Percentiles rank a stretch among this genome's conserved stretches.
These are phyloP conservation scores for Calonectria pteridis DNA, from an alignment of 2,329 filamentous ascomycete species.

Conservation along the genomic window DNA sequence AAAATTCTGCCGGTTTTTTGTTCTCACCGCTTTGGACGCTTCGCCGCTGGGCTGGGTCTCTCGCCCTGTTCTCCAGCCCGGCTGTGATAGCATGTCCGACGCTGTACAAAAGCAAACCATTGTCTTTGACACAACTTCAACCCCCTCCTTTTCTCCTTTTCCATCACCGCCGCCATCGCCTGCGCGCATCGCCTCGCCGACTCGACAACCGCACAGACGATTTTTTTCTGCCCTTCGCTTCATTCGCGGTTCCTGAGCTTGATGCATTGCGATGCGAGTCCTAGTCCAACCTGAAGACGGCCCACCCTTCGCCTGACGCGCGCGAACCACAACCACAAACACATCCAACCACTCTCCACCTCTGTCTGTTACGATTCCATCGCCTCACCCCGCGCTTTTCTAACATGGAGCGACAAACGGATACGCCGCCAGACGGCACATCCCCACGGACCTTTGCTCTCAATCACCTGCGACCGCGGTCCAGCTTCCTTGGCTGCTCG, in stretches of 20 bases:
- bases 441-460: slow-evolving; percentile 70
- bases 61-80: background rate
- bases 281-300: slow-evolving; percentile 12
- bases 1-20: slow-evolving; percentile 39
- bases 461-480: slow-evolving; percentile 66
- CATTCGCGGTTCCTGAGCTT: background rate
- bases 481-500: slow-evolving; percentile 86
- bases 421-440: slow-evolving; percentile 52
- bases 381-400: slow-evolving; percentile 8
- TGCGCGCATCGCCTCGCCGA: background rate
- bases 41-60: slow-evolving; percentile 19
- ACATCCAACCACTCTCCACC: slow-evolving; percentile 11
- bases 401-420: slow-evolving; percentile 48
- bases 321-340: slow-evolving; percentile 32
- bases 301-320: slow-evolving; percentile 34
- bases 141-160: background rate
- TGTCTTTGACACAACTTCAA: background rate
- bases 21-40: slow-evolving; percentile 39
- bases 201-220: background rate
- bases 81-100: slow-evolving; percentile 12
- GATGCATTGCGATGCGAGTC: slow-evolving; percentile 26
- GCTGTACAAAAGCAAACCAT: slow-evolving; percentile 15
- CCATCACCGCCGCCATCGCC: background rate
- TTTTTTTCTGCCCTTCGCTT: too few relatives aligned
- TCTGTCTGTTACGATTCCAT: background rate